Evolutionary conservation across 2,329 filamentous ascomycete genomes (phyloP).

Genomic region (Penicillium sumatraense): DNA sequence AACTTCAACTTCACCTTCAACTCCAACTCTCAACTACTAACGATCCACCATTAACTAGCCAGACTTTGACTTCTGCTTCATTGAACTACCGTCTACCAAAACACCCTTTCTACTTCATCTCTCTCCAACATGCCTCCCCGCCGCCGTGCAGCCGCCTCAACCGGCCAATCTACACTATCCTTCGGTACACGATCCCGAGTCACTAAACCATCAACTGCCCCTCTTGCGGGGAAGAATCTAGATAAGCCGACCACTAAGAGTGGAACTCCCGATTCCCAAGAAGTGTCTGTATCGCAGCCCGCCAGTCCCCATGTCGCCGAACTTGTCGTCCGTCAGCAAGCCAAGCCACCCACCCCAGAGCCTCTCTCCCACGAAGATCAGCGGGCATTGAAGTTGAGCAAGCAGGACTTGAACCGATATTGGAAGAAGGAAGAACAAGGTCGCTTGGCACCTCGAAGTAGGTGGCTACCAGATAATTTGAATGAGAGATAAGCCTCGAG

Average conservation of each 20-base stretch:
- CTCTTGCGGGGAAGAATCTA: constrained; percentile 32
- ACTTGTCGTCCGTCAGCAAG: constrained; percentile 51
- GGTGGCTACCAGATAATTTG: constrained; percentile 18
- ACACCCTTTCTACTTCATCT: neutral
- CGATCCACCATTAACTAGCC: too few relatives aligned
- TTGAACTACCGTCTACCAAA: too few relatives aligned
- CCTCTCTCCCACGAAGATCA: constrained; percentile 40
- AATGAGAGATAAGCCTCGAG: too few relatives aligned
- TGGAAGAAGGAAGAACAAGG: constrained; percentile 75
- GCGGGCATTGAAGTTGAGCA: constrained; percentile 66
- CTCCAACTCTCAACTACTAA: too few relatives aligned
- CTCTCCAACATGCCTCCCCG: constrained; percentile 46
- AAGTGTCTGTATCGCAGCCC: constrained; percentile 29
- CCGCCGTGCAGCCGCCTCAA: constrained; percentile 41
- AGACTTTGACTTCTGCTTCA: too few relatives aligned
- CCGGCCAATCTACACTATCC: constrained; percentile 63
- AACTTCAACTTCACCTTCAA: neutral
- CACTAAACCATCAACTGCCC: constrained; percentile 57
- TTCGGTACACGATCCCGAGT: constrained; percentile 63
- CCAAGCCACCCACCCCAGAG: constrained; percentile 48
- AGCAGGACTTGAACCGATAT: constrained; percentile 74
- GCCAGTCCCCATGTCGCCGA: constrained; percentile 41
- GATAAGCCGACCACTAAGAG: constrained; percentile 39
- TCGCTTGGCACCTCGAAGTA: constrained; percentile 65
- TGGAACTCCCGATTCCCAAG: constrained; percentile 32